Evolutionary conservation across 2,329 filamentous ascomycete species (phyloP).

Genomic region (Aspergillus floridensis): DNA sequence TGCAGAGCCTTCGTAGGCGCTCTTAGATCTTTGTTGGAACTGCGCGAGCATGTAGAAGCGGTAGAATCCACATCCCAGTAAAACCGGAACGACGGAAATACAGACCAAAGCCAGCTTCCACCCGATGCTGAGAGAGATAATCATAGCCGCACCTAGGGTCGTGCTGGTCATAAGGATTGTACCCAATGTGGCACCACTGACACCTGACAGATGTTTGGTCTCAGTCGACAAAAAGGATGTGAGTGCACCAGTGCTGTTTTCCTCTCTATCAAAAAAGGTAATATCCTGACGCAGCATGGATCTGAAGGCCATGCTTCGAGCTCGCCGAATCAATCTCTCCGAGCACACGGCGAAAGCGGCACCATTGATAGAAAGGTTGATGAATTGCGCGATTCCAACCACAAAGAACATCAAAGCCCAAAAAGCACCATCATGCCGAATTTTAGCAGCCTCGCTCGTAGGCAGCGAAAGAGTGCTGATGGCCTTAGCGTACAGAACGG

Average conservation of each 20-base stretch:
- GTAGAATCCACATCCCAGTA: slow-evolving; percentile 79
- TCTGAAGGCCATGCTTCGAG: slow-evolving; percentile 78
- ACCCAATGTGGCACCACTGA: slow-evolving; percentile 83
- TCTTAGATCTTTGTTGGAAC: slow-evolving; percentile 76
- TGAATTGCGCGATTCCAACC: slow-evolving; percentile 70
- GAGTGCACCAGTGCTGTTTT: slow-evolving; percentile 84
- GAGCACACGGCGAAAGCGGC: slow-evolving; percentile 78
- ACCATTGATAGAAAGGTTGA: slow-evolving; percentile 68
- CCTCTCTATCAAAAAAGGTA: slow-evolving; percentile 82
- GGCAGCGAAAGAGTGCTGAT: slow-evolving; percentile 69
- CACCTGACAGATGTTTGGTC: slow-evolving; percentile 81
- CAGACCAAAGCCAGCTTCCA: slow-evolving; percentile 89
- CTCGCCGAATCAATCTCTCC: slow-evolving; percentile 79
- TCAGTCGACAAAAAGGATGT: slow-evolving; percentile 87
- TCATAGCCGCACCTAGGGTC: slow-evolving; percentile 72
- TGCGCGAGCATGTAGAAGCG: slow-evolving; percentile 79
- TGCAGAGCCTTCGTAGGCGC: slow-evolving; percentile 75
- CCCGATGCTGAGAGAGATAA: slow-evolving; percentile 69
- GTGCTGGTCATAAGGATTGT: slow-evolving; percentile 78
- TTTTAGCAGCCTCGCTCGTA: slow-evolving; percentile 50
- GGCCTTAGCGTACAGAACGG: slow-evolving; percentile 85
- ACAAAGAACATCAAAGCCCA: slow-evolving; percentile 89
- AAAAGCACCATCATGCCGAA: slow-evolving; percentile 73
- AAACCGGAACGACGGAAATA: slow-evolving; percentile 71
- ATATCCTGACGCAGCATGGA: slow-evolving; percentile 91